A percentile compares a stretch with the other conserved stretches of the same genome.
Conservation (phyloP, 306 rosid genomes). For the Vicia faba region DNA sequence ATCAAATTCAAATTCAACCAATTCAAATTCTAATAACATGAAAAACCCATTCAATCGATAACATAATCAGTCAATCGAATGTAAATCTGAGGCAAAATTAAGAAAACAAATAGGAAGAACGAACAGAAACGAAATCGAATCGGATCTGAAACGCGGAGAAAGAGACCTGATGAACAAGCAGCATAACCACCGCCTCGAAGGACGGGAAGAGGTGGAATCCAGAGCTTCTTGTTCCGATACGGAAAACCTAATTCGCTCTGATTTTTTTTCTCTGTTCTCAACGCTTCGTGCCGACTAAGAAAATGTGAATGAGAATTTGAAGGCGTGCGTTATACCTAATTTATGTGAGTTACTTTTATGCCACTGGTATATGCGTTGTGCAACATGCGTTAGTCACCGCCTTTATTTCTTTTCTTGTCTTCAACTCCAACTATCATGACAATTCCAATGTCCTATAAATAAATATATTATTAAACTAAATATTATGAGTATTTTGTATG, state of each 20-base stretch:
- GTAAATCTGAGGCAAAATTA: neutral
- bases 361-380: conserved; percentile 3
- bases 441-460: neutral
- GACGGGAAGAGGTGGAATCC: conserved; percentile 94
- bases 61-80: conserved; percentile 1
- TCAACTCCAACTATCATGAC: conserved; percentile 23
- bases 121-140: conserved; percentile 17
- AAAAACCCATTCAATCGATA: neutral
- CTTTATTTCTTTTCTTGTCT: conserved; percentile 30
- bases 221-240: conserved; percentile 60
- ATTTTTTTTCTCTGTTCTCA: neutral
- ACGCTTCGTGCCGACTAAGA: conserved; percentile 32
- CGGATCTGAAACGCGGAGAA: conserved; percentile 32
- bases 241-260: conserved; percentile 14
- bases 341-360: conserved; percentile 13
- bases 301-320: neutral
- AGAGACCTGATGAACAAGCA: conserved; percentile 71
- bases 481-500: no score
- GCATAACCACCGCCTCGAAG: conserved; percentile 93
- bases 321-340: conserved; percentile 31
- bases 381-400: conserved; percentile 23
- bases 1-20: conserved; percentile 32
- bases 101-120: conserved; percentile 16
- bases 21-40: neutral
- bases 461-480: no score